Evolutionary conservation across 768 basidiomycete species (phyloP).

Genomic region (Jaapia argillacea): DNA sequence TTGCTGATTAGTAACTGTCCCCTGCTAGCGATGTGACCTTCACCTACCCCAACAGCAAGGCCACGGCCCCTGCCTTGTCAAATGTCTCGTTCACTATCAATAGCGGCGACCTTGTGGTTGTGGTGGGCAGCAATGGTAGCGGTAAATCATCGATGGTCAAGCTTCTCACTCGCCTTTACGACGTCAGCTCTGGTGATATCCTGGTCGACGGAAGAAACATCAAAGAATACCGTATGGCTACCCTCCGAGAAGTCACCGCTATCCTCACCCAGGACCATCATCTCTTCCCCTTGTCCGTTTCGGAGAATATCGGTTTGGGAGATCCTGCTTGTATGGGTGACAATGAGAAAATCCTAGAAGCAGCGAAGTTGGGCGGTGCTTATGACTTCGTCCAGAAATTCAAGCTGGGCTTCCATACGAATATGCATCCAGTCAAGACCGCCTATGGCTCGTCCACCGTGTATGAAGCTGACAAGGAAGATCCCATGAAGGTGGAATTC

Average conservation of each 20-base stretch:
- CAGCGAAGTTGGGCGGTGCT: constrained; percentile 15
- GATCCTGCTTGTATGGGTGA: constrained; percentile 21
- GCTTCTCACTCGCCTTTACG: constrained; percentile 15
- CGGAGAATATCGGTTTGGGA: constrained; percentile 25
- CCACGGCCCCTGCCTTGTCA: constrained; percentile 25
- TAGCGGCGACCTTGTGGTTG: constrained; percentile 37
- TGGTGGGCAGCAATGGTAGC: constrained; percentile 48
- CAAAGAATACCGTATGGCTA: constrained; percentile 18
- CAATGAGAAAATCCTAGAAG: constrained; percentile 8
- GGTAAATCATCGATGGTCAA: constrained; percentile 37
- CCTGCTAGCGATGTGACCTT: constrained; percentile 37
- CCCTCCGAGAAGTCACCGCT: constrained; percentile 28
- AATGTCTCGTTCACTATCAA: constrained; percentile 28
- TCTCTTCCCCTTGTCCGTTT: constrained; percentile 26
- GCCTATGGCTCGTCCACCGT: too few species aligned
- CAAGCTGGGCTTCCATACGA: too few species aligned
- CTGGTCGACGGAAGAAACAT: constrained; percentile 28
- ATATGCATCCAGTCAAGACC: too few species aligned
- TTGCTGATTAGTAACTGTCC: not conserved
- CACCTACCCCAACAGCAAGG: constrained; percentile 33
- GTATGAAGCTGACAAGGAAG: too few species aligned
- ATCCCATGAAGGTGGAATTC: too few species aligned
- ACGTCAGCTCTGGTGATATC: constrained; percentile 14
- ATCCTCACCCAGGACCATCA: constrained; percentile 31
- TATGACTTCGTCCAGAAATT: too few species aligned